Evolutionary conservation across 2,329 filamentous ascomycete genomes (phyloP), one percentile per base, ranked within the genome.

Genomic region (Ceratocystis cubensis): DNA sequence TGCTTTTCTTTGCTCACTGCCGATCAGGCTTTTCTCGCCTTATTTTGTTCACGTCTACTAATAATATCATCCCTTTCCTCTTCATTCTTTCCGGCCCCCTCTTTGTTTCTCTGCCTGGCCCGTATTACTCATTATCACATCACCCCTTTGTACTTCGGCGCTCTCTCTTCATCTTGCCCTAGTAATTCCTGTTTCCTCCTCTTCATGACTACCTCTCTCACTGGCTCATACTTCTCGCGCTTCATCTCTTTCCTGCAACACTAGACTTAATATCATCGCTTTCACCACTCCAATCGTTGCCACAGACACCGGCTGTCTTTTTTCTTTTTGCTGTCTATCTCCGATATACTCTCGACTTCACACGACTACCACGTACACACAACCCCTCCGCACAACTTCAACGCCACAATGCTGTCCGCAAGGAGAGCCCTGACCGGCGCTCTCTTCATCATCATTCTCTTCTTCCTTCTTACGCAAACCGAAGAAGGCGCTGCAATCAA

Each of bases 391-490:
- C 61, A 65, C 5, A n/a, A 10, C n/a, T 2, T 44, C 6, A 8
- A 63, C 25, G 28, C 28, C 73, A 78, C 73, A 68, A 95, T 95
- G 90, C 82, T 92, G 74, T 88, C 88, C 72, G 89, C 89, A 73
- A 84, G 86, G 73, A 87, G 88, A 76, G 88, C 88, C 73, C 75
- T 95, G 69, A 78, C 90, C 71, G 82, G 87, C 66, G 88, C 90
- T 61, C 81, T 83, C 71, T 82, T 86, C 73, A 76, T 92, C 70
- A 76, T 93, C 71, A 82, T 84, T 33, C 78, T 89, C 72, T 80
- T 92, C 76, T 85, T 86, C 77, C 77, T 93, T 69, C 80, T 91
- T 70, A 84, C 84, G 68, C 82, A 83, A 68, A 81, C 84, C 57
- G 84, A 87, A 73, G 68, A 73, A n/a, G 15, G 20, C 10, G 28